A percentile compares a stretch with the other conserved stretches of the same genome.
Evolutionary conservation across 306 rosid genomes (phyloP).

Genomic region (Betula pendula): DNA sequence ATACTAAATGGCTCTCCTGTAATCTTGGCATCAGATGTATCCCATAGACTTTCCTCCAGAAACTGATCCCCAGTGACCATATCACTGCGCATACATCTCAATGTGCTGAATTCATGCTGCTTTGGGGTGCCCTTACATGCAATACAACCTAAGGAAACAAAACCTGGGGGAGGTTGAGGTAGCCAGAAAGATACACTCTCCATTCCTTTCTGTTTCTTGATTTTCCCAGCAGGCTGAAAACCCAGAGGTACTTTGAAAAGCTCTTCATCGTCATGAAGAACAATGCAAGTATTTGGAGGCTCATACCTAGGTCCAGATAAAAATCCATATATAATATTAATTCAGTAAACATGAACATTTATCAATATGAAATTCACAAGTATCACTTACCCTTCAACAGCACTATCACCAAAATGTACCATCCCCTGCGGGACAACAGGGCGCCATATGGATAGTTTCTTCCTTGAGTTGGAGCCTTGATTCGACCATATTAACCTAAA

Average conservation of each 20-base stretch:
- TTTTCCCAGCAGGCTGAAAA: constrained; percentile 80
- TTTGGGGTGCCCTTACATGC: constrained; percentile 82
- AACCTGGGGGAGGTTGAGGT: constrained; percentile 96
- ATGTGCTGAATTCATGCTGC: constrained; percentile 61
- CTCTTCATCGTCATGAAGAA: constrained; percentile 72
- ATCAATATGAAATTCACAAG: constrained; percentile 15
- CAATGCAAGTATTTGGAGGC: constrained; percentile 84
- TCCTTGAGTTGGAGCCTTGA: constrained; percentile 70
- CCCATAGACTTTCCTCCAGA: constrained; percentile 90
- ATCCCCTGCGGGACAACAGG: constrained; percentile 79
- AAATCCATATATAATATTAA: constrained; percentile 11
- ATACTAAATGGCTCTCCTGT: constrained; percentile 65
- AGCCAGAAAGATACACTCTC: constrained; percentile 85
- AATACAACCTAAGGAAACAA: constrained; percentile 87
- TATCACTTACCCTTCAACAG: constrained; percentile 66
- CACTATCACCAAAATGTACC: constrained; percentile 88
- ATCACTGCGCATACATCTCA: constrained; percentile 89
- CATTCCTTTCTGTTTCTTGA: constrained; percentile 87
- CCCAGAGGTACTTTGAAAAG: constrained; percentile 70
- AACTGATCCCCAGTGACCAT: constrained; percentile 81
- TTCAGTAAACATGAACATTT: constrained; percentile 16
- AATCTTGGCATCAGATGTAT: constrained; percentile 71
- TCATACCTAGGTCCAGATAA: constrained; percentile 62
- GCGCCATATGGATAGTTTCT: constrained; percentile 87
- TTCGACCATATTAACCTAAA: constrained; percentile 93